Conservation (phyloP, 352 stramenopile genomes). For the Paralagenidium karlingii region DNA sequence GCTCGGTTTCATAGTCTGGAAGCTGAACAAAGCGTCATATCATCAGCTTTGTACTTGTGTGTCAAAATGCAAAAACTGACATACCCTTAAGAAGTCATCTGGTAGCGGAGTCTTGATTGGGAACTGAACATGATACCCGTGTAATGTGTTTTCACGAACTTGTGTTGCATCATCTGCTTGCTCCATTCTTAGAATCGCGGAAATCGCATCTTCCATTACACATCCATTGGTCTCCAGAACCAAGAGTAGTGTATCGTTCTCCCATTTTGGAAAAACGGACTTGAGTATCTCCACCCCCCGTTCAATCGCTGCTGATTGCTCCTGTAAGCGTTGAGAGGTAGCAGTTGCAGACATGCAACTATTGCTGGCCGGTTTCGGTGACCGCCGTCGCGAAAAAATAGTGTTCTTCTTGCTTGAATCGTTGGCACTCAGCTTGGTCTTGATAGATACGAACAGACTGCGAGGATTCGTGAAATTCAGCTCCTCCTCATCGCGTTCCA, state of each 20-base stretch:
- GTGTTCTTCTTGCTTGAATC: too few species aligned
- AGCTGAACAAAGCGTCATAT: conserved; percentile 17
- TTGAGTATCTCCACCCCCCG: conserved; percentile 58
- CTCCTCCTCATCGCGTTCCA: too few species aligned
- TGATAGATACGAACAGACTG: too few species aligned
- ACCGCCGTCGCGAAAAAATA: too few species aligned
- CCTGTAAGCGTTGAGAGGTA: too few species aligned
- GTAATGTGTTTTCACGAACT: conserved; percentile 5
- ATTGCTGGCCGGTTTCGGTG: too few species aligned
- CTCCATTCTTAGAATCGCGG: conserved; percentile 67
- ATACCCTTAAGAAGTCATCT: conserved; percentile 64
- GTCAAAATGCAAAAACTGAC: conserved; percentile 1
- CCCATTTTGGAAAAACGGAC: conserved; percentile 78
- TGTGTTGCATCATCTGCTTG: conserved; percentile 21
- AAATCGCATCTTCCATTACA: conserved; percentile 75
- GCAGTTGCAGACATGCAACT: too few species aligned
- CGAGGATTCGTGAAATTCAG: too few species aligned
- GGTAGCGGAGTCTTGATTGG: conserved; percentile 62
- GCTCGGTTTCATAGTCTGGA: conserved; percentile 23
- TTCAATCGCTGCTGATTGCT: neutral
- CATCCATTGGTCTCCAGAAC: conserved; percentile 65
- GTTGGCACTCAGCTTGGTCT: too few species aligned
- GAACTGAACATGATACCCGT: conserved; percentile 8
- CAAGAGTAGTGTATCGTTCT: conserved; percentile 41
- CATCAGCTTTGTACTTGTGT: neutral